Base-by-base conservation (phyloP, 164 flowering plant species). In the Amborella trichopoda region DNA sequence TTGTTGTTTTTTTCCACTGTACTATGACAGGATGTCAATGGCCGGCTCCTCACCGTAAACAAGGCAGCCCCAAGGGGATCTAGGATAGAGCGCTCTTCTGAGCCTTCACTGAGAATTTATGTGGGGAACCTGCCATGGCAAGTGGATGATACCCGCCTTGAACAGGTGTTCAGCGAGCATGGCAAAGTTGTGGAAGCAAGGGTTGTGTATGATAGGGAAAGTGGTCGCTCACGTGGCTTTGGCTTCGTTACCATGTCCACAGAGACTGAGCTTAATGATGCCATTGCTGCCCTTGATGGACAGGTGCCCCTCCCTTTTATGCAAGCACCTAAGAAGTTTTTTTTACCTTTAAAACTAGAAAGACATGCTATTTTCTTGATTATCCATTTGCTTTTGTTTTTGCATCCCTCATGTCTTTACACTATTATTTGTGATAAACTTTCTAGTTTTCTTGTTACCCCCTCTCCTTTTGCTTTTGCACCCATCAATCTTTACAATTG, bases 201-300 rank as follows among this genome's bases (percentile, higher is more conserved):
- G 58, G 82, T 79, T n/a, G 70, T 79, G 38, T 66, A 43, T 49
- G 86, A 79, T 51, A 49, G 71, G 37, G 82, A 79, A 27, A 63
- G 69, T 34, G 75, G 77, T 14, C 77, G 80, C 1, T 79, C 86
- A 48, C 77, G 80, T 45, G 86, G 86, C 22, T 79, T 76, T 61
- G 86, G 82, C 43, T 79, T 79, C 58, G 82, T 76, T 10, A 69
- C 76, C 3, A 73, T 87, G 85, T 55, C 93, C 19, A 44, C 65
- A 22, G 75, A 78, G 49, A 34, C 72, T 13, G 96, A 83, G 56
- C 44, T 82, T 64, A 68, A 82, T 53, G 93, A 84, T 65, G 99
- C 95, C 32, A 74, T 91, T 59, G 74, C 75, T 40, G 91, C 88
- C 44, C 88, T 87, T 22, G 95, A 91, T 68, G 95, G 96, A 61